These are phyloP conservation scores for Dipteronia sinensis DNA, from an alignment of 345 rosid genomes.

Conservation along the genomic window DNA sequence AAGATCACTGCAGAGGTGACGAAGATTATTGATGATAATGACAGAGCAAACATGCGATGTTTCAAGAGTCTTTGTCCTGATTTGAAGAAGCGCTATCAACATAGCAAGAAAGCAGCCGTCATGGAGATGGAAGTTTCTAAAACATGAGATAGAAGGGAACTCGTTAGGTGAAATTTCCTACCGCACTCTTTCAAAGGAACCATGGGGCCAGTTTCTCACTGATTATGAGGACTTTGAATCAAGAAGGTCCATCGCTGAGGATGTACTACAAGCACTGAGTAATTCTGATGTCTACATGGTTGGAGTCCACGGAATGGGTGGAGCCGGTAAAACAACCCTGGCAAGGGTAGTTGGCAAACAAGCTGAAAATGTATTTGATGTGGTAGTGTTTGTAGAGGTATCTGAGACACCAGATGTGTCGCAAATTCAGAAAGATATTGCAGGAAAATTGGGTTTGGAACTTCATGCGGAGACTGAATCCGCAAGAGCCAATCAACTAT, in stretches of 20 bases:
- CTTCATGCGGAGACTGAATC: neutral
- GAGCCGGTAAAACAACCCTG: neutral
- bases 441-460: neutral
- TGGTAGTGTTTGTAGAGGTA: neutral
- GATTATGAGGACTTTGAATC: no score
- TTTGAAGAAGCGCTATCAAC: slow-evolving; percentile 13
- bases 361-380: neutral
- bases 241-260: neutral
- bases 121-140: neutral
- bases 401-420: neutral
- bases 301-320: slow-evolving; percentile 1
- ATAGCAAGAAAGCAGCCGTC: slow-evolving; percentile 6
- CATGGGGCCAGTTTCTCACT: no score
- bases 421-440: neutral
- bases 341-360: neutral
- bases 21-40: neutral
- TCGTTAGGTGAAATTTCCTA: neutral
- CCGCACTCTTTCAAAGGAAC: no score
- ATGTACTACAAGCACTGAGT: neutral
- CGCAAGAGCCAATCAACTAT: neutral
- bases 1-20: no score
- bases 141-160: neutral
- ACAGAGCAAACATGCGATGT: neutral
- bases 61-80: neutral
- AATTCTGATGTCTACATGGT: neutral